Conservation (phyloP, 257 asterid species). For the Nicotiana obtusifolia region DNA sequence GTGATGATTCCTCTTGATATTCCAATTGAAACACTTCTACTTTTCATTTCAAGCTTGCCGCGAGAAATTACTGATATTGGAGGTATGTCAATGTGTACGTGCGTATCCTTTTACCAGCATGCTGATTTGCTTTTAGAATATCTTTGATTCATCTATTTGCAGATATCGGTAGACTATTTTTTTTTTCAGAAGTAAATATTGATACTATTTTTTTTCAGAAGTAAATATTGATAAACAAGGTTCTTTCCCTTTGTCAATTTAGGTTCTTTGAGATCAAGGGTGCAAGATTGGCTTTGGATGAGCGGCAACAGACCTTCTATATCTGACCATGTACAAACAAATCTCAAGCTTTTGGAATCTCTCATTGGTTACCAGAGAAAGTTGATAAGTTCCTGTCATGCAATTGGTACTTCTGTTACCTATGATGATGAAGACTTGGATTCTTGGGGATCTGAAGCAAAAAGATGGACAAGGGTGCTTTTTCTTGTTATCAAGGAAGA, state of each 20-base stretch:
- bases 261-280: conserved; percentile 63
- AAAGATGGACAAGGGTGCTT: conserved; percentile 80
- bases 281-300: conserved; percentile 58
- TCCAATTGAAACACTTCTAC: conserved; percentile 66
- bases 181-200: not conserved
- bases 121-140: not conserved
- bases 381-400: conserved; percentile 37
- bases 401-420: conserved; percentile 32
- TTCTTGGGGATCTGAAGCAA: conserved; percentile 75
- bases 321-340: conserved; percentile 12
- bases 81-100: conserved; percentile 39
- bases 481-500: conserved; percentile 49
- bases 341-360: conserved; percentile 42
- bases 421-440: conserved; percentile 80
- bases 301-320: conserved; percentile 14
- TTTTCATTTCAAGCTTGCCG: conserved; percentile 75
- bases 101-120: not conserved
- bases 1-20: conserved; percentile 54
- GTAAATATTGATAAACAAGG: not conserved
- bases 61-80: conserved; percentile 77
- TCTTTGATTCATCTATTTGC: conserved; percentile 1
- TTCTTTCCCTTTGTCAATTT: conserved; percentile 3
- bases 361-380: conserved; percentile 50
- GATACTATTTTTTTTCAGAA: not conserved
- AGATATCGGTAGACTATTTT: not conserved